A percentile compares a stretch with the other conserved stretches of the same genome.
Conservation (phyloP, 75 land plant species). For the Chamaecyparis obtusa region DNA sequence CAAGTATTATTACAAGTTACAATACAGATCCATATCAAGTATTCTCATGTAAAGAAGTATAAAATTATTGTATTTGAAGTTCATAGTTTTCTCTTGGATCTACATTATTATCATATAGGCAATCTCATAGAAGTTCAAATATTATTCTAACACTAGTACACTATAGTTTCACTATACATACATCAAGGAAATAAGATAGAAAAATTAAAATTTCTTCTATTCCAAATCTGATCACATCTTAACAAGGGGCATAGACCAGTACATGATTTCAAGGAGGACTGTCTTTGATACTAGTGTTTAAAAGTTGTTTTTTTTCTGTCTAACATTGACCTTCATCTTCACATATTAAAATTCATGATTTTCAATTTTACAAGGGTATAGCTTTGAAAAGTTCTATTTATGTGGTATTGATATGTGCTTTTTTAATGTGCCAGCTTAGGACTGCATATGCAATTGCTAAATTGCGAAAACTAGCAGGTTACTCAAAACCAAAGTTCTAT, state of each 20-base stretch:
- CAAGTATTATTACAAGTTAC: too few species aligned
- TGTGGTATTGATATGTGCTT: background rate
- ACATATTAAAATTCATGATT: background rate
- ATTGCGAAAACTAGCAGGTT: constrained; percentile 63
- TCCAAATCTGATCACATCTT: too few species aligned
- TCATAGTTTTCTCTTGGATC: too few species aligned
- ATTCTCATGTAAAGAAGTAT: too few species aligned
- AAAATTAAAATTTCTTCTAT: too few species aligned
- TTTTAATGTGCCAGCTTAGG: constrained; percentile 61
- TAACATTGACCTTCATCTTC: background rate
- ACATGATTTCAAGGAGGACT: background rate
- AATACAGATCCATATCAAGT: too few species aligned
- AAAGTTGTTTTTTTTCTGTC: background rate
- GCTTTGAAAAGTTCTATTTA: background rate
- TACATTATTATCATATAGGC: too few species aligned
- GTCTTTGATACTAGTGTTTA: background rate
- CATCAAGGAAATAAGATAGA: too few species aligned
- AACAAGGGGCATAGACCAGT: background rate
- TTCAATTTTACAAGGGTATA: background rate
- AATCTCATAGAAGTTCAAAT: too few species aligned
- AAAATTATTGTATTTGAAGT: too few species aligned
- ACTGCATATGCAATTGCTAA: constrained; percentile 83
- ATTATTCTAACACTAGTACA: too few species aligned
- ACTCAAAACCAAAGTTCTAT: constrained; percentile 66
- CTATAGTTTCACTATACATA: too few species aligned